Conservation (phyloP, 345 rosid species). For the Carallia brachiata region DNA sequence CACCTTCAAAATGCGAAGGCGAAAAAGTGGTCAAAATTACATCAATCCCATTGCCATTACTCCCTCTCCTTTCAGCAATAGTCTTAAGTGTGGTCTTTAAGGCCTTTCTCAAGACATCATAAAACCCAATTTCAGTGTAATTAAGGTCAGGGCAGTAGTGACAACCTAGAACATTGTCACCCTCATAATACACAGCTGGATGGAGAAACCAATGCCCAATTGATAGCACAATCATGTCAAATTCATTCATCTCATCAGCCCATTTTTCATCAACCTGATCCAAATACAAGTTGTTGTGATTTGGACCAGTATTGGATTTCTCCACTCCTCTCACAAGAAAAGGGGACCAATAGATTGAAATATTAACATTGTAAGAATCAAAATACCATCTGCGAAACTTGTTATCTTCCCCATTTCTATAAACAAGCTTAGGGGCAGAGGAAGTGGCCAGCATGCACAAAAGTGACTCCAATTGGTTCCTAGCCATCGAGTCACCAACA, state of each 20-base stretch:
- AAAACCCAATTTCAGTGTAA: slow-evolving; percentile 74
- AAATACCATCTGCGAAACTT: slow-evolving; percentile 81
- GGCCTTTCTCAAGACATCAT: slow-evolving; percentile 70
- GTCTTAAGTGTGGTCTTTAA: slow-evolving; percentile 59
- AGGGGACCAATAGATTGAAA: slow-evolving; percentile 94
- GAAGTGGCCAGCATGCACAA: slow-evolving; percentile 70
- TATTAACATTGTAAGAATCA: slow-evolving; percentile 44
- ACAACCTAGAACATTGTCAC: slow-evolving; percentile 66
- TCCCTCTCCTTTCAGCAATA: slow-evolving; percentile 33
- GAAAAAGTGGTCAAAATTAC: slow-evolving; percentile 73
- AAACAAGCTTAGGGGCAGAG: slow-evolving; percentile 54
- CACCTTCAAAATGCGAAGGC: slow-evolving; percentile 93
- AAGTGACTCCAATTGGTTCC: slow-evolving; percentile 93
- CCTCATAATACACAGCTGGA: slow-evolving; percentile 79
- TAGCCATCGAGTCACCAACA: slow-evolving; percentile 94
- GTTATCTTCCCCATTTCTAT: slow-evolving; percentile 65
- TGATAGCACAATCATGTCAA: slow-evolving; percentile 65
- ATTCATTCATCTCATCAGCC: slow-evolving; percentile 54
- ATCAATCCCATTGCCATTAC: slow-evolving; percentile 21
- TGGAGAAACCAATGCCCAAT: slow-evolving; percentile 94
- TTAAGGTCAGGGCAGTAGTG: slow-evolving; percentile 75
- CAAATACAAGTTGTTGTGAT: slow-evolving; percentile 62
- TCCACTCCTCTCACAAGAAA: slow-evolving; percentile 82
- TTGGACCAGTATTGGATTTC: slow-evolving; percentile 57
- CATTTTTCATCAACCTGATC: slow-evolving; percentile 77